Base-by-base conservation (phyloP, 352 stramenopile species). In the Phytophthora uliginosa region DNA sequence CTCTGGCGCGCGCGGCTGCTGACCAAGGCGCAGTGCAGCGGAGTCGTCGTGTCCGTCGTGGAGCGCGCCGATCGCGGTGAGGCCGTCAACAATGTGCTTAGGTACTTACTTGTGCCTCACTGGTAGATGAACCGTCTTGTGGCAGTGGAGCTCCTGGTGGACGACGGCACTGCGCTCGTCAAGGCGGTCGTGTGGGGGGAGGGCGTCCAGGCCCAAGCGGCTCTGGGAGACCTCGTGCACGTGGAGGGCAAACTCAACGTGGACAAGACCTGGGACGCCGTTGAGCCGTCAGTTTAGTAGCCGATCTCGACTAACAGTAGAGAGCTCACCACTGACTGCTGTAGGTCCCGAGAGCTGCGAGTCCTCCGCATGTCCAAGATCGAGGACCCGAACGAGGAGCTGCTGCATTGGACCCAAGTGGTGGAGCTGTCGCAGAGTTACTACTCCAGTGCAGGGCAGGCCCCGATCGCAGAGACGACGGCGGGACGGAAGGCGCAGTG, bases 231-330 rank as follows among this genome's bases (percentile, higher is more conserved):
- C 48, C 76, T 96, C 42, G 86, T 95, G 18, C 82, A 88, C 33
- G 72, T 94, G 2, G 72, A 93, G 59, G 89, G 89, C 13, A 94
- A 94, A 62, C 81, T 96, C 22, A 91, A 93, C 58, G 66, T 84
- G 61, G 76, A 84, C 76, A 82, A 64, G 65, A 89, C 71, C 63
- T 84, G 77, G 76, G 67, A 80, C 28, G 52, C 53, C 10, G 59
- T 52, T 18, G 58, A 69, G 53, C 24, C 48, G 77, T 85, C 38
- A 67, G 68, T 80, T 33, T 15, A 12, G 17, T 3, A 20, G 45
- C 33, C 4, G 36, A 17, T 2, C 5, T 31, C 28, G 28, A 31
- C 28, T 31, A 7, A 5, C 28, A 31, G 28, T 31, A 31, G 28
- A 31, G 28, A 8, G 4, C 20, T 62, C n/a, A 63, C 31, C n/a